phyloP scores from a whole-genome alignment of 331 rosid species.

The Ulmus americana region DNA sequence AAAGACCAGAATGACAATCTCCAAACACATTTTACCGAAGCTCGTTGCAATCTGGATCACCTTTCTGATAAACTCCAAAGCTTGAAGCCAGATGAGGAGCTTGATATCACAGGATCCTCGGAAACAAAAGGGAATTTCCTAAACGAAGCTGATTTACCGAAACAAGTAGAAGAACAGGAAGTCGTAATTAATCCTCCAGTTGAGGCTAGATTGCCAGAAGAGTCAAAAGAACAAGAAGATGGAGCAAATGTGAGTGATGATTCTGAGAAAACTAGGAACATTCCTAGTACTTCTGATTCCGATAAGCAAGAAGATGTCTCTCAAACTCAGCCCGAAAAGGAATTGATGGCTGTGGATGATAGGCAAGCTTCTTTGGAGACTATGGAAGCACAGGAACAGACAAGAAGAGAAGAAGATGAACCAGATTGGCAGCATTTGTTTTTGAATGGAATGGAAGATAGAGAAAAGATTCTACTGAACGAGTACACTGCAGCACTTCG shows the following conservation, averaged over 20 bases:
- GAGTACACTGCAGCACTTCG: constrained; percentile 83
- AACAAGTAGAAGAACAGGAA: constrained; percentile 23
- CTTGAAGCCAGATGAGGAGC: constrained; percentile 43
- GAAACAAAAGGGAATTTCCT: constrained; percentile 17
- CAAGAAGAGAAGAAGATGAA: constrained; percentile 40
- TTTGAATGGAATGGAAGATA: constrained; percentile 56
- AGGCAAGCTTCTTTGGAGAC: constrained; percentile 19
- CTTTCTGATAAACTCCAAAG: constrained; percentile 48
- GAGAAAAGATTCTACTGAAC: constrained; percentile 51
- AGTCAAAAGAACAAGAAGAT: neutral
- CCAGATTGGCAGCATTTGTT: constrained; percentile 77
- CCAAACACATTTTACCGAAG: constrained; percentile 53
- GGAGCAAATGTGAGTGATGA: constrained; percentile 6
- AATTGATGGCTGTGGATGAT: constrained; percentile 25
- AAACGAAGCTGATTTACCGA: constrained; percentile 23
- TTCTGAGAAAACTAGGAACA: constrained; percentile 16
- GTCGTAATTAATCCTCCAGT: constrained; percentile 23
- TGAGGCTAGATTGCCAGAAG: too few relatives aligned
- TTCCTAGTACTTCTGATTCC: constrained; percentile 12
- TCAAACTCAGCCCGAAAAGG: constrained; percentile 12
- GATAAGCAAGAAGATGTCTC: constrained; percentile 24
- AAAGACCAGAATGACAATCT: constrained; percentile 50
- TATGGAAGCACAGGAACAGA: constrained; percentile 24
- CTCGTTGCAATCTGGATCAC: constrained; percentile 45
- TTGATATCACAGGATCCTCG: constrained; percentile 22